These are phyloP conservation scores for Saccharomyces pastorianus DNA, from an alignment of 1,139 yeast genomes.

Conservation along the genomic window DNA sequence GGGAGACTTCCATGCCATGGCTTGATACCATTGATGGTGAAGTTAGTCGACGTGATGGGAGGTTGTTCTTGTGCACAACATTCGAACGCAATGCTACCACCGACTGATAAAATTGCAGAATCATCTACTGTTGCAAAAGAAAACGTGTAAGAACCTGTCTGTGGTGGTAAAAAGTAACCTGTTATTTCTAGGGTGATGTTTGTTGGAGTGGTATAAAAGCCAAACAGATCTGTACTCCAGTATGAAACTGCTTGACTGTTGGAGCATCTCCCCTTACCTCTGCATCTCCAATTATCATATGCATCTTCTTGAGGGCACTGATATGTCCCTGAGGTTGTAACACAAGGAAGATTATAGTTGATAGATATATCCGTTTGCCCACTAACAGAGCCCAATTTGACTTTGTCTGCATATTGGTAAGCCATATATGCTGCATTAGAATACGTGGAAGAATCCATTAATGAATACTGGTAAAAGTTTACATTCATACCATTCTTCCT, in stretches of 20 bases:
- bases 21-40: conserved; percentile 9
- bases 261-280: too few relatives aligned
- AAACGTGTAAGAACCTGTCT: conserved; percentile 26
- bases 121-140: conserved; percentile 22
- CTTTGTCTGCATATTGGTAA: not conserved
- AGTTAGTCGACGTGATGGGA: conserved; percentile 3
- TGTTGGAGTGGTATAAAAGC: conserved; percentile 1
- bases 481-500: not conserved
- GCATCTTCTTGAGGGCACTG: not conserved
- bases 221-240: conserved; percentile 1
- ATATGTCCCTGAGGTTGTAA: not conserved
- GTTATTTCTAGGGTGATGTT: conserved; percentile 20
- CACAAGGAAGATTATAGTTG: conserved; percentile 29
- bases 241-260: not conserved
- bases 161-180: conserved; percentile 26
- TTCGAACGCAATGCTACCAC: conserved; percentile 24
- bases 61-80: conserved; percentile 23
- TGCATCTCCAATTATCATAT: not conserved
- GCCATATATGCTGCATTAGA: not conserved
- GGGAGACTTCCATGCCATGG: conserved; percentile 2
- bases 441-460: not conserved
- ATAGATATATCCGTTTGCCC: not conserved
- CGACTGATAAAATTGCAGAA: conserved; percentile 24
- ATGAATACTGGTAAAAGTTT: not conserved
- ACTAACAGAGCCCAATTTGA: not conserved